phyloP scores from a whole-genome alignment of 179 eudicot species.

The Heliamphora pulchella region DNA sequence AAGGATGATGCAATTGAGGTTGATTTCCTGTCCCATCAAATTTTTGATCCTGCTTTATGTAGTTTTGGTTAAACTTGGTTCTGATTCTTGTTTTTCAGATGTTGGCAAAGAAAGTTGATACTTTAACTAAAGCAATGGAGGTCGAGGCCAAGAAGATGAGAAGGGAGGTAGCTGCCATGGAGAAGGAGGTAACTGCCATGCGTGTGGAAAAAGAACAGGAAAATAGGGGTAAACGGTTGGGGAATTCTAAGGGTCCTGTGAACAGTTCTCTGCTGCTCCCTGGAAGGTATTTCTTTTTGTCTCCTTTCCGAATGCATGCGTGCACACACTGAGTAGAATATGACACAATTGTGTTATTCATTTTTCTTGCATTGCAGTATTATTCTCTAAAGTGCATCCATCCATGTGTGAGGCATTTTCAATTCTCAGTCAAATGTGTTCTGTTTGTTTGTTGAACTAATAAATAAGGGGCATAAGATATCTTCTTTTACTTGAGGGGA shows the following conservation, averaged over 20 bases:
- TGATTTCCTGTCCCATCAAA: slow-evolving; percentile 10
- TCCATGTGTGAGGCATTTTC: not conserved
- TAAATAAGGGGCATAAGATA: not conserved
- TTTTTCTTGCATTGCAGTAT: not conserved
- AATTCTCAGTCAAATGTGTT: not conserved
- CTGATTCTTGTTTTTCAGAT: slow-evolving; percentile 39
- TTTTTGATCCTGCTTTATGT: not conserved
- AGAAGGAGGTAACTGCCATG: slow-evolving; percentile 95
- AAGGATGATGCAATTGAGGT: slow-evolving; percentile 98
- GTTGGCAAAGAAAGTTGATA: slow-evolving; percentile 89
- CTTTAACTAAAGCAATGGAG: slow-evolving; percentile 92
- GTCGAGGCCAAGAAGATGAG: slow-evolving; percentile 99
- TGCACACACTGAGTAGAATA: not conserved
- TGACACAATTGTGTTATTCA: not conserved
- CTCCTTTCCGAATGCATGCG: not conserved
- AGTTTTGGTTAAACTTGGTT: slow-evolving; percentile 11
- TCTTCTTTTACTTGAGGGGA: not conserved
- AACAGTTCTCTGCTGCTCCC: slow-evolving; percentile 42
- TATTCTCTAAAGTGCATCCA: not conserved
- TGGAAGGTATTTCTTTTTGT: slow-evolving; percentile 39
- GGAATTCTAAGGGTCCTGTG: slow-evolving; percentile 41
- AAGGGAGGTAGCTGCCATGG: slow-evolving; percentile 96
- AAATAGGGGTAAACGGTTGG: slow-evolving; percentile 44
- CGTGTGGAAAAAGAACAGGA: slow-evolving; percentile 74
- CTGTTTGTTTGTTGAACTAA: not conserved